Percentiles rank a stretch among this genome's conserved stretches.
Conservation (phyloP, 306 rosid genomes). For the Quercus variabilis region DNA sequence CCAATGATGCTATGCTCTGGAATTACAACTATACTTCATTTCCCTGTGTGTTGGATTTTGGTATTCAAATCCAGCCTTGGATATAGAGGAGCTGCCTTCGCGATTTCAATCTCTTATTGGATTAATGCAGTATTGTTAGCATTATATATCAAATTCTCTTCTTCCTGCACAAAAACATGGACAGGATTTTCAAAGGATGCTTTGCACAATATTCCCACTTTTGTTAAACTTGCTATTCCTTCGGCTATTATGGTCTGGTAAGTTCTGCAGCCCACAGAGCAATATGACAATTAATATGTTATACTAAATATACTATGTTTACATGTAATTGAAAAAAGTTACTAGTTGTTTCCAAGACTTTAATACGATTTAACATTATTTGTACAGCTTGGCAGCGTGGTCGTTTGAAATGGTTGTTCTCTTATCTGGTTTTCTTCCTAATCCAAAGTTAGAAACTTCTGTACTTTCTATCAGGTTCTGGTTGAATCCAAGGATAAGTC, state of each 20-base stretch:
- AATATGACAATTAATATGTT: not conserved
- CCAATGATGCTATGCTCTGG: slow-evolving; percentile 41
- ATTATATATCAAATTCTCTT: slow-evolving; percentile 28
- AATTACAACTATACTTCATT: slow-evolving; percentile 28
- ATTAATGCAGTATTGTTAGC: slow-evolving; percentile 33
- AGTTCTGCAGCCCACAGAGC: not conserved
- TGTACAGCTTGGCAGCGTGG: slow-evolving; percentile 62
- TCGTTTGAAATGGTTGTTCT: slow-evolving; percentile 68
- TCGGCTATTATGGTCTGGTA: slow-evolving; percentile 51
- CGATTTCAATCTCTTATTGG: slow-evolving; percentile 46
- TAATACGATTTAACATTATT: not conserved
- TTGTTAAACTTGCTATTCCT: slow-evolving; percentile 41
- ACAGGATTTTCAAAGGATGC: slow-evolving; percentile 39
- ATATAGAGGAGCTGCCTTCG: slow-evolving; percentile 42
- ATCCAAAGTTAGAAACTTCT: slow-evolving; percentile 61
- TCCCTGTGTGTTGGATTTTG: slow-evolving; percentile 36
- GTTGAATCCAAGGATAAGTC: too few relatives aligned
- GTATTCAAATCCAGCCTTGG: slow-evolving; percentile 39
- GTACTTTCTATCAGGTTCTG: slow-evolving; percentile 57
- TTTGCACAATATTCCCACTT: slow-evolving; percentile 20
- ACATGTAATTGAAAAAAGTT: not conserved
- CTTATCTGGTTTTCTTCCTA: slow-evolving; percentile 63
- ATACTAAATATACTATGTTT: too few relatives aligned
- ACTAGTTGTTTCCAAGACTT: slow-evolving; percentile 10
- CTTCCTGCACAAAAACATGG: slow-evolving; percentile 35